Percentiles rank a stretch among this genome's conserved stretches.
Evolutionary conservation across 768 basidiomycete species (phyloP).

Genomic region (Boletellus sp.): DNA sequence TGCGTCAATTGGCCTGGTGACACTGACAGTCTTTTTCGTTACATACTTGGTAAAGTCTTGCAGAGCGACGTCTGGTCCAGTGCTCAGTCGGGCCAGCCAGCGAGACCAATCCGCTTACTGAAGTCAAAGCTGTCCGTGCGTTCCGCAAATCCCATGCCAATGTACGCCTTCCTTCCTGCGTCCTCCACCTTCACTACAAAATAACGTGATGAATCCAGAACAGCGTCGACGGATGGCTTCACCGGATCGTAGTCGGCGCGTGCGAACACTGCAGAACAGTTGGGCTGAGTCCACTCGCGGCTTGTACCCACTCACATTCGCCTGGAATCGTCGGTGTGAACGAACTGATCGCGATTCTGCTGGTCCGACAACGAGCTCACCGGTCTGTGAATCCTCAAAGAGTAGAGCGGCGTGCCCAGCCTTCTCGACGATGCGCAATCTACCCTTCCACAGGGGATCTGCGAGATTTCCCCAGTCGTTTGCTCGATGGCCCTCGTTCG

Average conservation of each 20-base stretch:
- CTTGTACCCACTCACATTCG: conserved; percentile 51
- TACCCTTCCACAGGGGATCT: conserved; percentile 86
- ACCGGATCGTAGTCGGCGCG: conserved; percentile 75
- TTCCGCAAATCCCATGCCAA: conserved; percentile 91
- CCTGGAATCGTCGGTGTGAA: conserved; percentile 36
- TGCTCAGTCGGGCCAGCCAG: conserved; percentile 4
- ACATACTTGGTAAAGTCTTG: conserved; percentile 81
- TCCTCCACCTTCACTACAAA: conserved; percentile 93
- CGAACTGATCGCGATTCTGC: conserved; percentile 2
- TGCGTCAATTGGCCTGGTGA: neutral
- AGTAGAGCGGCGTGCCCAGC: conserved; percentile 62
- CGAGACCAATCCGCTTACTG: conserved; percentile 49
- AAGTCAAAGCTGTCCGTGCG: conserved; percentile 89
- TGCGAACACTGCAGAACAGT: conserved; percentile 68
- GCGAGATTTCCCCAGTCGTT: conserved; percentile 89
- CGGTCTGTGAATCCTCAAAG: conserved; percentile 78
- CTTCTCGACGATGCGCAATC: conserved; percentile 80
- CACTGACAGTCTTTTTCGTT: neutral
- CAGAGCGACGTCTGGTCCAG: conserved; percentile 65
- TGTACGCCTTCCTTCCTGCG: conserved; percentile 81
- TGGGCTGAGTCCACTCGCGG: conserved; percentile 10
- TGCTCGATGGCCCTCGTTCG: conserved; percentile 87
- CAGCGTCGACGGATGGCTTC: conserved; percentile 88
- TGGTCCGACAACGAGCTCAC: conserved; percentile 40
- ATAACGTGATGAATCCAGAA: conserved; percentile 91